These are phyloP conservation scores for Solanum paucissectum DNA, from an alignment of 257 asterid species.

Conservation along the genomic window DNA sequence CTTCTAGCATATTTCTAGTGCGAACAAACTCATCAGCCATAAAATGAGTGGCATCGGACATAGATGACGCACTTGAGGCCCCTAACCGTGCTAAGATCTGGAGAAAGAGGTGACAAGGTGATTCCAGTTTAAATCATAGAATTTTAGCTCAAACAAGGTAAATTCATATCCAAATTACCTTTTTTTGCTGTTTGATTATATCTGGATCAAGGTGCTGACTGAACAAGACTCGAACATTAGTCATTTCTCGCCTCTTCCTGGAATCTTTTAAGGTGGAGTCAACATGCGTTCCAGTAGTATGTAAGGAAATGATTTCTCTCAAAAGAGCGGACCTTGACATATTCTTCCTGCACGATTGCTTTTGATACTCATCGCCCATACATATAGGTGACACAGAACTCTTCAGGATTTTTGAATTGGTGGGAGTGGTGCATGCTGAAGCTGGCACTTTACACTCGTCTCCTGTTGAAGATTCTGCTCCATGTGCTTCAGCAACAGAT, in stretches of 20 bases:
- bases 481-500: slow-evolving; percentile 17
- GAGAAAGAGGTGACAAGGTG: slow-evolving; percentile 1
- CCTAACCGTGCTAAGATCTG: slow-evolving; percentile 77
- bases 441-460: slow-evolving; percentile 15
- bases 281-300: slow-evolving; percentile 15
- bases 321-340: slow-evolving; percentile 30
- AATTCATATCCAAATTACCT: slow-evolving; percentile 27
- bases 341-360: slow-evolving; percentile 59
- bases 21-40: slow-evolving; percentile 88
- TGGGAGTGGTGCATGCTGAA: slow-evolving; percentile 44
- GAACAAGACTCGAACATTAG: slow-evolving; percentile 62
- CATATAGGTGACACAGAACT: slow-evolving; percentile 68
- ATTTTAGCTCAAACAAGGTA: not conserved
- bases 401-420: slow-evolving; percentile 23
- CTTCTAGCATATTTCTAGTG: slow-evolving; percentile 90
- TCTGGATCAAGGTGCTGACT: slow-evolving; percentile 86
- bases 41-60: slow-evolving; percentile 89
- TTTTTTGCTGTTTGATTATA: slow-evolving; percentile 62
- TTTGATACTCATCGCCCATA: slow-evolving; percentile 87
- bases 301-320: slow-evolving; percentile 39
- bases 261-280: slow-evolving; percentile 28
- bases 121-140: slow-evolving; percentile 3
- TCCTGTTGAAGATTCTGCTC: slow-evolving; percentile 32
- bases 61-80: slow-evolving; percentile 51
- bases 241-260: slow-evolving; percentile 72